Evolutionary conservation across 2,329 filamentous ascomycete genomes (phyloP).

Genomic region (Lanzia echinophila): DNA sequence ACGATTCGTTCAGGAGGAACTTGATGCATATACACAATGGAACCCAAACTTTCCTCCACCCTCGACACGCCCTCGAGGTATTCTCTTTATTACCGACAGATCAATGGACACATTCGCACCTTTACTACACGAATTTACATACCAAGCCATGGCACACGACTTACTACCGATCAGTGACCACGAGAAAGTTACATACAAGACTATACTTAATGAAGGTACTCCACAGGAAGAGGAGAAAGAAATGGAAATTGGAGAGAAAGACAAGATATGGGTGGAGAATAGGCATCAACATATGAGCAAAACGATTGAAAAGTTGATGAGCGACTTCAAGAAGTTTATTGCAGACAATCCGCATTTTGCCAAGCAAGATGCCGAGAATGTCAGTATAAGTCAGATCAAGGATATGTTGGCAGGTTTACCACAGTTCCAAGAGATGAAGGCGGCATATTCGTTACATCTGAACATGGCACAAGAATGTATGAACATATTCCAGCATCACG

Average conservation of each 20-base stretch:
- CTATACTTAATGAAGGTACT: slow-evolving; percentile 67
- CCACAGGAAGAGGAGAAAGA: slow-evolving; percentile 73
- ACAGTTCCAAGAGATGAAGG: slow-evolving; percentile 93
- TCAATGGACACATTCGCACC: slow-evolving; percentile 90
- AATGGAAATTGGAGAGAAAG: slow-evolving; percentile 83
- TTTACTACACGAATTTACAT: slow-evolving; percentile 91
- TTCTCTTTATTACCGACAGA: slow-evolving; percentile 81
- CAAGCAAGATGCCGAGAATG: slow-evolving; percentile 59
- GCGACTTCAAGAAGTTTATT: slow-evolving; percentile 88
- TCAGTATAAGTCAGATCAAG: slow-evolving; percentile 83
- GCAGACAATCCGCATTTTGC: slow-evolving; percentile 89
- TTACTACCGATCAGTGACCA: slow-evolving; percentile 80
- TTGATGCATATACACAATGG: slow-evolving; percentile 82
- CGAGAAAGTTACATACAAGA: slow-evolving; percentile 82
- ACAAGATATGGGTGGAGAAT: slow-evolving; percentile 93
- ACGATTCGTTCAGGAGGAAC: slow-evolving; percentile 81
- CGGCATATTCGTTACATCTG: slow-evolving; percentile 87
- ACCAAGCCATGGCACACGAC: slow-evolving; percentile 97
- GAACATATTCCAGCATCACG: slow-evolving; percentile 80
- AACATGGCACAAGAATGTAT: slow-evolving; percentile 98
- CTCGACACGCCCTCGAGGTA: slow-evolving; percentile 70
- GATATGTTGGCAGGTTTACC: slow-evolving; percentile 95
- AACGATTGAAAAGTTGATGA: slow-evolving; percentile 86
- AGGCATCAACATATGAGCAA: slow-evolving; percentile 97
- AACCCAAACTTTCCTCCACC: slow-evolving; percentile 78